Evolutionary conservation across 208 protist genomes (phyloP), one percentile per base, ranked within the genome.

Genomic region (Acanthamoeba triangularis): DNA sequence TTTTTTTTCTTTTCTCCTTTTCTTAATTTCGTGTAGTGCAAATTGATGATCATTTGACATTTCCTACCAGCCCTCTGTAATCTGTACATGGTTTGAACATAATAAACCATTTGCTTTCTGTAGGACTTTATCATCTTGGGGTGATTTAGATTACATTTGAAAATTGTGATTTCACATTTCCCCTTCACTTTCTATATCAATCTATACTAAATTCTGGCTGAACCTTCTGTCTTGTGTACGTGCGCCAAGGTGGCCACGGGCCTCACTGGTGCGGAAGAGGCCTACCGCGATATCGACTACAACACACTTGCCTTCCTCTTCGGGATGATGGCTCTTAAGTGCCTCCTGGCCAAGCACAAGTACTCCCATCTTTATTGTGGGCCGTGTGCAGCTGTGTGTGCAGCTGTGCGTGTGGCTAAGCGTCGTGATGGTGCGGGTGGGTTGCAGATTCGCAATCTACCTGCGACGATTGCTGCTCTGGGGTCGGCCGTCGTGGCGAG

Each of bases 221-320:
- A 65, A 65, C 59, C 25, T 65, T 65, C 59, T 65, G 20, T 65
- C 59, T 65, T 65, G 20, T 65, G 14, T 28, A 7, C 25, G 14
- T 76, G 11, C 1, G 33, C 7, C 14, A 20, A 85, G 76, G 76
- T 85, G 11, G 76, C 76, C 4, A 56, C n/a, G 18, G 41, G 76
- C 1, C 41, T 85, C 44, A 85, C 76, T 18, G 76, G 76, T 8
- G 37, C 76, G 44, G 76, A 56, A 20, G 76, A 85, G 41, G 76
- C 76, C 35, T 85, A 59, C 76, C 16, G 25, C 5, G 47, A 18
- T 23, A 85, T 85, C 1, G 76, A 85, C 25, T 56, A 85, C 76
- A 85, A 85, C 76, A 85, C 76, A 11, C 47, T 85, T 52, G 76
- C 76, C 18, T 85, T 85, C 20, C 76, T 85, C 76, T 85, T 85